Percentiles rank a stretch among this genome's conserved stretches.
These are phyloP conservation scores for Daedalea quercina DNA, from an alignment of 768 basidiomycete genomes.

Conservation along the genomic window DNA sequence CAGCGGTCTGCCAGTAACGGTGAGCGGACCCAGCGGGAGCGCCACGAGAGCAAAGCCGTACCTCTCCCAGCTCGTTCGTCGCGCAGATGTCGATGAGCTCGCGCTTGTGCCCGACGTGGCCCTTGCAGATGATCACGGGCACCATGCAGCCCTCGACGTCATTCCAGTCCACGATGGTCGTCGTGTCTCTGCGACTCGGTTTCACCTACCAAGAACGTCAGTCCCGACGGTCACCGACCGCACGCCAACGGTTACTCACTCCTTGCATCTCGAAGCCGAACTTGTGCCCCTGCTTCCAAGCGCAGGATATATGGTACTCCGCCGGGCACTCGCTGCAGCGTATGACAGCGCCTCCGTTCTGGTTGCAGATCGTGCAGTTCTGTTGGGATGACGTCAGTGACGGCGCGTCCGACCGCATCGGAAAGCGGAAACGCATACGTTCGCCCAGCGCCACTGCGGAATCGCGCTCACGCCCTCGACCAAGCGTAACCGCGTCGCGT, in stretches of 20 bases:
- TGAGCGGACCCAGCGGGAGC: neutral
- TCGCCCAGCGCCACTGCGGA: slow-evolving; percentile 61
- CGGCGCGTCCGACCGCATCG: too few relatives aligned
- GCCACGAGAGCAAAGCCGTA: slow-evolving; percentile 20
- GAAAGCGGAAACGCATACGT: slow-evolving; percentile 40
- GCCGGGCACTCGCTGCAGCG: slow-evolving; percentile 77
- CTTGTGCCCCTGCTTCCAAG: slow-evolving; percentile 75
- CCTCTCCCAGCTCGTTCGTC: slow-evolving; percentile 76
- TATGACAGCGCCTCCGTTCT: slow-evolving; percentile 70
- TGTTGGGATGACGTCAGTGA: slow-evolving; percentile 25
- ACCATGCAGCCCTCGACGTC: slow-evolving; percentile 75
- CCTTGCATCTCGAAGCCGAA: slow-evolving; percentile 93
- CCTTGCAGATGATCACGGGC: slow-evolving; percentile 71
- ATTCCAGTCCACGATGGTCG: slow-evolving; percentile 64
- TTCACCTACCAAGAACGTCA: slow-evolving; percentile 49
- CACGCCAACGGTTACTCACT: slow-evolving; percentile 33
- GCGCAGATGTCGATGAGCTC: slow-evolving; percentile 82
- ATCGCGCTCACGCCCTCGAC: slow-evolving; percentile 84
- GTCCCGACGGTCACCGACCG: too few relatives aligned
- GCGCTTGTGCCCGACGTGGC: slow-evolving; percentile 56
- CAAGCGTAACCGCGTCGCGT: slow-evolving; percentile 63
- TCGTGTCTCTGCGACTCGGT: slow-evolving; percentile 63
- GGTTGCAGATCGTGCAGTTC: slow-evolving; percentile 73
- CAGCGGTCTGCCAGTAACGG: slow-evolving; percentile 57
- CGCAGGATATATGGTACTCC: slow-evolving; percentile 86